Base-by-base conservation (phyloP, 176 grass and related monocot genomes). In the Avena sativa region DNA sequence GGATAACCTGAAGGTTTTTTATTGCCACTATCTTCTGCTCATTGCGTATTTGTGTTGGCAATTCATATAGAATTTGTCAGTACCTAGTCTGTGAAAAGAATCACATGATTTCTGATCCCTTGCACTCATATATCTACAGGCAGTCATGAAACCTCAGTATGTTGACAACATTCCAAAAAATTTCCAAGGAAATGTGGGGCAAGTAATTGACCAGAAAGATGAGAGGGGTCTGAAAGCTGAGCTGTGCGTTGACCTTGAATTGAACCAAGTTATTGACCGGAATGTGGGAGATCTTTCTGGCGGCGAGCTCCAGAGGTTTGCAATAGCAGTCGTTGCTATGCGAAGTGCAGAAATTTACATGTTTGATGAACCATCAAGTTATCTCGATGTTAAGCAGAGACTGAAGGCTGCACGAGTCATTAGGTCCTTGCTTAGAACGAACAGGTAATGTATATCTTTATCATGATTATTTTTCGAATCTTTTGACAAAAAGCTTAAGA, bases 361-460 rank as follows among this genome's bases (percentile, higher is more conserved):
- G 93, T 96, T 98, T 62, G 96, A 98, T 86, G 96, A 98, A 53
- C 96, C 96, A 44, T 94, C 93, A 81, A 98, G 93, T 86, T 98
- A 94, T 87, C 93, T 98, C 53, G 96, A 98, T 88, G 92, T 98
- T 57, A 98, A 90, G 78, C 96, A 98, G 88, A 92, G 96, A 82
- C 92, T 98, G 48, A 96, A 98, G 89, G 93, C 93, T 85, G 94
- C 91, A 73, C 89, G 83, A 90, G 95, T 98, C 14, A 25, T 98
- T 69, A 81, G 89, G 28, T 98, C 93, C 51, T 91, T 98, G 63
- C 85, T 93, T 61, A 92, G 89, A 53, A 74, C 88, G 51, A 92
- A 98, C 74, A 98, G 87, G 95, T 97, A 19, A 53, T 32, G 3
- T 14, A 17, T 75, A 77, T 85, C 40, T 8, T 61, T 81, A 57